Evolutionary conservation across 2,329 filamentous ascomycete species (phyloP).

Genomic region (Exophiala bonariae): DNA sequence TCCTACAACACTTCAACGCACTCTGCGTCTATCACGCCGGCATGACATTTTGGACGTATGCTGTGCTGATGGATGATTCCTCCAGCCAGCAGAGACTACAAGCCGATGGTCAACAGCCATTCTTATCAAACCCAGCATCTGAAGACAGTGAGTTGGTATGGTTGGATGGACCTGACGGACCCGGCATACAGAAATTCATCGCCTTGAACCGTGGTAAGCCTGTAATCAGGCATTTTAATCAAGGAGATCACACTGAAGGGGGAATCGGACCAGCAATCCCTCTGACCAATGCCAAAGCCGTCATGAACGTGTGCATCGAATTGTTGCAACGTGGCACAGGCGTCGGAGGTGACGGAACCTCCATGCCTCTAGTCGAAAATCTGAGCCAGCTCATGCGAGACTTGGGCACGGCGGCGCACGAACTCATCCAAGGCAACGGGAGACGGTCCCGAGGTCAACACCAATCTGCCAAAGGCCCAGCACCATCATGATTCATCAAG

Average conservation of each 20-base stretch:
- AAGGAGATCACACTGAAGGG: background rate
- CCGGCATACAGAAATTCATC: conserved; percentile 32
- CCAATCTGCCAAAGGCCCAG: background rate
- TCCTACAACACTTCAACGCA: conserved; percentile 66
- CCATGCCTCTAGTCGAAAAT: conserved; percentile 64
- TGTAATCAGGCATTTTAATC: conserved; percentile 7
- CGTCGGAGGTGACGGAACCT: background rate
- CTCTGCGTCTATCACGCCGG: conserved; percentile 69
- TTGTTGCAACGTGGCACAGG: conserved; percentile 47
- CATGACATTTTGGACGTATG: conserved; percentile 69
- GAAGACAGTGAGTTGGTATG: background rate
- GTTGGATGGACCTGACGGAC: background rate
- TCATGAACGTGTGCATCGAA: conserved; percentile 49
- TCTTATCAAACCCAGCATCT: no score
- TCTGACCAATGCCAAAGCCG: conserved; percentile 6
- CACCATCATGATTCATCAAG: no score
- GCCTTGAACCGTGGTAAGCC: conserved; percentile 11
- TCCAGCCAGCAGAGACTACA: conserved; percentile 39
- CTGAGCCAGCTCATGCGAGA: conserved; percentile 59
- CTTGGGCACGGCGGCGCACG: conserved; percentile 25
- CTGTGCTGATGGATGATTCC: conserved; percentile 48
- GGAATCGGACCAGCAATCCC: background rate
- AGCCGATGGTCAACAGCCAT: conserved; percentile 25
- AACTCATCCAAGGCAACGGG: background rate
- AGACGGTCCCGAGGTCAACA: no score